Evolutionary conservation across 2,329 filamentous ascomycete genomes (phyloP), one percentile per base, ranked within the genome.

Genomic region (Dactylellina parvicollis): DNA sequence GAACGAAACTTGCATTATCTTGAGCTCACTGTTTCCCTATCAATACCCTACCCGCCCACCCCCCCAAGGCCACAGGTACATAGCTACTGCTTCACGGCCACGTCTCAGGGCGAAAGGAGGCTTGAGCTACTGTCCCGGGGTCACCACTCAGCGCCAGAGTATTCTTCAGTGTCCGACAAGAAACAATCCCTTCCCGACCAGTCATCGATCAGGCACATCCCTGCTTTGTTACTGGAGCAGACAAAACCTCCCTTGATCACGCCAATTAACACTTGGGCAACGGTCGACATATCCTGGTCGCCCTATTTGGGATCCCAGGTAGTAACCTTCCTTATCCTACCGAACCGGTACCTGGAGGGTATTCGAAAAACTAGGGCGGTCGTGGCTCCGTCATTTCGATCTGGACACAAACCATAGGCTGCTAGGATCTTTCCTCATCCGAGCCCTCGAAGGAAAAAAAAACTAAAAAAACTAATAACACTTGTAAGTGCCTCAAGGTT

Each of bases 311-410:
- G 52, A 64, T 71, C 67, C 67, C 67, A 72, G 67, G 67, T 72
- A 72, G 59, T 42, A 72, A 72, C 67, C 67, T 72, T 72, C 67
- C 67, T 59, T 59, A 72, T 72, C 67, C 67, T 72, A 44, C 67
- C 59, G 67, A 72, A 50, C 57, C 36, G 67, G 67, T 72, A 72
- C 67, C 67, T 72, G 59, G 67, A 64, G 67, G 65, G 56, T 55
- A 28, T 28, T 44, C 47, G 42, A 72, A 71, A 72, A 62, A 71
- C 59, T 72, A 72, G 66, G 57, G 66, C 66, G 66, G 49, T 57
- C 66, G 67, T 72, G 52, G 67, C 67, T 72, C 67, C 67, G 55
- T 64, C 56, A 72, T 64, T 72, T 72, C 57, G 67, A 72, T 72
- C 67, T 72, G 57, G 52, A 72, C 67, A 65, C 52, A 64, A 57